Evolutionary conservation across 345 rosid species (phyloP).

Genomic region (Rhodamnia rubescens): DNA sequence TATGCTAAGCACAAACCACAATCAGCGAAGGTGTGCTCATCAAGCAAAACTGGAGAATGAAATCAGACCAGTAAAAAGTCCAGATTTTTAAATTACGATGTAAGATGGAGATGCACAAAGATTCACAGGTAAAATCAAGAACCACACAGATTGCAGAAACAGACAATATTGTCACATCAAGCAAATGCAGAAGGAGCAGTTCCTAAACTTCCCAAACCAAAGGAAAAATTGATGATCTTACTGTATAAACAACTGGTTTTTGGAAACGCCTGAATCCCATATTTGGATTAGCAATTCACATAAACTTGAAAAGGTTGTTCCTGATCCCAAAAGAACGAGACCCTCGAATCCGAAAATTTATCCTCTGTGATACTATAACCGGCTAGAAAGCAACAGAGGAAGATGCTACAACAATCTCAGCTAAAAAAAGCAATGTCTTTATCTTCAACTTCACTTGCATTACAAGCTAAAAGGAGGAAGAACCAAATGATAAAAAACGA

Average conservation of each 20-base stretch:
- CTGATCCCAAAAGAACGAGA: slow-evolving; percentile 15
- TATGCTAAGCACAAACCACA: not conserved
- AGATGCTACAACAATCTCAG: not conserved
- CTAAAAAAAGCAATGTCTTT: not conserved
- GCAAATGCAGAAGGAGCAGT: not conserved
- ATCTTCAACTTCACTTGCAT: slow-evolving; percentile 63
- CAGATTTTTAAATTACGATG: not conserved
- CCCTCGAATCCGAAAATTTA: slow-evolving; percentile 14
- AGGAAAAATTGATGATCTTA: slow-evolving; percentile 3
- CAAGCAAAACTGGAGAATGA: not conserved
- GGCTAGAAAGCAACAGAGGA: slow-evolving; percentile 13
- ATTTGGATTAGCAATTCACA: slow-evolving; percentile 11
- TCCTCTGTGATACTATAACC: slow-evolving; percentile 10
- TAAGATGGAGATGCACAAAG: not conserved
- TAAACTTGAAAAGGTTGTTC: slow-evolving; percentile 8
- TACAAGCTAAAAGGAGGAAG: slow-evolving; percentile 21
- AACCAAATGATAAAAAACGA: not conserved
- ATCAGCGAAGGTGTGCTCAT: not conserved
- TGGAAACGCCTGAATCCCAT: slow-evolving; percentile 19
- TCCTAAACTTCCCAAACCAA: not conserved
- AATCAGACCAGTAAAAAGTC: not conserved
- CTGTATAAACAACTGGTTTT: not conserved
- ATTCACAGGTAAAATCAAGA: not conserved
- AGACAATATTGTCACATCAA: not conserved
- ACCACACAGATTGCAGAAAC: not conserved